Evolutionary conservation across 2,329 filamentous ascomycete species (phyloP).

Genomic region (Scedosporium aurantiacum): DNA sequence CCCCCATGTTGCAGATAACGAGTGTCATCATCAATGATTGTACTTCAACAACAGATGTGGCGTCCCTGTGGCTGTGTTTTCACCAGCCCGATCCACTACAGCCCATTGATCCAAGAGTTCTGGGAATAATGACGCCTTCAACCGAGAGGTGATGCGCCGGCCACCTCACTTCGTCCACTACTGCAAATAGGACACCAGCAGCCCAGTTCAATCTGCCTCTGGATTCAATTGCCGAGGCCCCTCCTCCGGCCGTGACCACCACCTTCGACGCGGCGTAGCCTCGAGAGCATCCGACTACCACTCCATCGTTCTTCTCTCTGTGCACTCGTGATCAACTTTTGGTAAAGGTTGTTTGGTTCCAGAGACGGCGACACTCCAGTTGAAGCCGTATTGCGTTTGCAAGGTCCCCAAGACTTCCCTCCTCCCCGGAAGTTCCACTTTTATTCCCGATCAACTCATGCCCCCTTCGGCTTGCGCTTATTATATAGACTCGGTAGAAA

Average conservation of each 20-base stretch:
- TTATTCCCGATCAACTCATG: not conserved
- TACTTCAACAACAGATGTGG: no score
- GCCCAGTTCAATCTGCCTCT: not conserved
- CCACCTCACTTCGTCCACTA: not conserved
- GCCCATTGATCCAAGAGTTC: no score
- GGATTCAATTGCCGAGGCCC: slow-evolving; percentile 1
- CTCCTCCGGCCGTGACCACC: not conserved
- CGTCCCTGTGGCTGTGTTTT: no score
- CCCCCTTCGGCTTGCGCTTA: not conserved
- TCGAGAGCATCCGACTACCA: not conserved
- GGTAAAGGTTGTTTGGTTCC: not conserved
- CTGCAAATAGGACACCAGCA: not conserved
- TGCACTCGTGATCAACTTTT: not conserved
- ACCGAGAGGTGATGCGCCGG: no score
- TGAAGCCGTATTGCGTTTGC: not conserved
- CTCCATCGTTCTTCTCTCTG: not conserved
- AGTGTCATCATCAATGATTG: no score
- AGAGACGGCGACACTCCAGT: not conserved
- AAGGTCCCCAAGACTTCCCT: not conserved
- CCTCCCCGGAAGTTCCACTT: not conserved
- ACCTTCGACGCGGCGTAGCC: not conserved
- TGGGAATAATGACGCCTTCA: no score
- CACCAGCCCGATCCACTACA: no score
- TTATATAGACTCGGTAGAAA: no score
- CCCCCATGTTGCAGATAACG: no score